Evolutionary conservation across 2,329 filamentous ascomycete species (phyloP).

Genomic region (Lecanoromycetidae sp.): DNA sequence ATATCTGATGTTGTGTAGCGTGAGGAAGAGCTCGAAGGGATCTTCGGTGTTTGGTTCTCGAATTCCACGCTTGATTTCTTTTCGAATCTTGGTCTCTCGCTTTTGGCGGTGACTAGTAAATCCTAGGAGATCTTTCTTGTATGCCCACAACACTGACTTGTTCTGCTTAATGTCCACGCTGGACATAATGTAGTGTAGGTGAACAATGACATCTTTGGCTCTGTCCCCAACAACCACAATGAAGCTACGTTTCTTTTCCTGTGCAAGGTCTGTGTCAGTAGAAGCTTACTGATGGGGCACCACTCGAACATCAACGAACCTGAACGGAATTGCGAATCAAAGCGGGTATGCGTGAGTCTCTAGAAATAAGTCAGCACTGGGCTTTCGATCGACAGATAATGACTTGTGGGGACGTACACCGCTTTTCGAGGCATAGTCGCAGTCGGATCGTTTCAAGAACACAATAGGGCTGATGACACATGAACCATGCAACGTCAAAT

Average conservation of each 20-base stretch:
- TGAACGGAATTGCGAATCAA: constrained; percentile 83
- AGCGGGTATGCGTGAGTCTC: constrained; percentile 75
- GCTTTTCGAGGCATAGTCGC: constrained; percentile 42
- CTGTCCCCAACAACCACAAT: constrained; percentile 92
- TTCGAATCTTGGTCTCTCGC: constrained; percentile 96
- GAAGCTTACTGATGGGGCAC: neutral
- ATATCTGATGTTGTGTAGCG: constrained; percentile 93
- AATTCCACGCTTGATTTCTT: constrained; percentile 89
- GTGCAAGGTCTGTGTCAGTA: constrained; percentile 18
- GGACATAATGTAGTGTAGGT: constrained; percentile 87
- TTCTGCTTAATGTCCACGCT: constrained; percentile 83
- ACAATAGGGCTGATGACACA: neutral
- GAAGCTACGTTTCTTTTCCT: constrained; percentile 94
- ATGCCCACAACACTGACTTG: constrained; percentile 95
- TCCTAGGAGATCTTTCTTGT: constrained; percentile 92
- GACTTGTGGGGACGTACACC: constrained; percentile 24
- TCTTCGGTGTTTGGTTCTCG: constrained; percentile 87
- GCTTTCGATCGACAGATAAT: neutral
- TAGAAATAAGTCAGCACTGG: neutral
- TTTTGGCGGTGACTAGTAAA: constrained; percentile 97
- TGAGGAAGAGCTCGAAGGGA: constrained; percentile 94
- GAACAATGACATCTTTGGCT: constrained; percentile 91
- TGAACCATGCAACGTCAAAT: neutral
- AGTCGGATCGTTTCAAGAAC: neutral
- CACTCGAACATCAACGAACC: constrained; percentile 16